A percentile compares a stretch with the other conserved stretches of the same genome.
These are phyloP conservation scores for Lipomyces oligophaga DNA, from an alignment of 805 yeast species.

Conservation along the genomic window DNA sequence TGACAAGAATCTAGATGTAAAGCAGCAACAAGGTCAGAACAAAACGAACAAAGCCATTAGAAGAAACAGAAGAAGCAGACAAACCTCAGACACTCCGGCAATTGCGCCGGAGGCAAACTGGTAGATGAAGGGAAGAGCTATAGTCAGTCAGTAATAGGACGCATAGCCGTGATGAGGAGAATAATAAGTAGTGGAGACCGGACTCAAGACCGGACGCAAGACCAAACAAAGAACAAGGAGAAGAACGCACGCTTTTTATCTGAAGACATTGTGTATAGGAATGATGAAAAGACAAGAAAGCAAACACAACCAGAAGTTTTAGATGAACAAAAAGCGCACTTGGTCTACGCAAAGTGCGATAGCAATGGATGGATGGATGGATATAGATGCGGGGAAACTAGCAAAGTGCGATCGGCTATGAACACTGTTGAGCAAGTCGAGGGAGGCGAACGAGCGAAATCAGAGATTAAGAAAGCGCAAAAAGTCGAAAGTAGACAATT, in stretches of 20 bases:
- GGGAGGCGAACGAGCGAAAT: too few species aligned
- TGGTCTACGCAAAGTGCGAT: too few species aligned
- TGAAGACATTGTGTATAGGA: constrained; percentile 7
- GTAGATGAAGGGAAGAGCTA: constrained; percentile 74
- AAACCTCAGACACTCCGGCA: constrained; percentile 91
- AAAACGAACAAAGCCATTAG: neutral
- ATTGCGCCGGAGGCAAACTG: constrained; percentile 90
- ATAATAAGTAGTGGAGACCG: neutral
- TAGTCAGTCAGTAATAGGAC: neutral
- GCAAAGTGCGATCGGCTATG: too few species aligned
- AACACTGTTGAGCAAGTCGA: too few species aligned
- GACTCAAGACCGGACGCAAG: neutral
- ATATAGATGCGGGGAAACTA: too few species aligned
- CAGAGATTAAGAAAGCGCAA: too few species aligned
- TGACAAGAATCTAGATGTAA: constrained; percentile 64
- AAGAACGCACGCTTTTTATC: constrained; percentile 19
- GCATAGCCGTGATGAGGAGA: neutral
- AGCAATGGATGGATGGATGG: too few species aligned
- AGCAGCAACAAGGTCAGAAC: constrained; percentile 1
- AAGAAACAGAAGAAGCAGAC: constrained; percentile 3
- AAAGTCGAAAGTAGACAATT: too few species aligned
- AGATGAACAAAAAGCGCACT: too few species aligned
- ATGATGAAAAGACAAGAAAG: too few species aligned
- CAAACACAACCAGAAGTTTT: too few species aligned
- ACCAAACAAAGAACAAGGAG: neutral